Percentiles rank a stretch among this genome's conserved stretches.
Evolutionary conservation across 2,329 filamentous ascomycete species (phyloP).

Genomic region (Parastagonospora avenae): DNA sequence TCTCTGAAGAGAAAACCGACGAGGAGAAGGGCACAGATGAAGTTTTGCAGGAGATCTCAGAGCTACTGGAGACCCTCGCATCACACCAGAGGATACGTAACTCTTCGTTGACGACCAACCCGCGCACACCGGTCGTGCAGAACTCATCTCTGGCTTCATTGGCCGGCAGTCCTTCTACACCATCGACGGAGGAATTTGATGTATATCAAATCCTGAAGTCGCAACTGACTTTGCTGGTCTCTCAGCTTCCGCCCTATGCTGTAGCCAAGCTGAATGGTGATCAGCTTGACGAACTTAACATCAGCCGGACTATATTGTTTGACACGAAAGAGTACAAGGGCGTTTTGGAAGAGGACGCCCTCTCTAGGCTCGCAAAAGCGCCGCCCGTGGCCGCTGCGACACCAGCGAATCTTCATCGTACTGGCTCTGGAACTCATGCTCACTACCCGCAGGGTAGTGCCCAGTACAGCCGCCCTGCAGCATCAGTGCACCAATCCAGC

Average conservation of each 20-base stretch:
- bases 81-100: slow-evolving; percentile 83
- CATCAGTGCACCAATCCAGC: slow-evolving; percentile 28
- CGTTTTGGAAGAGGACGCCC: slow-evolving; percentile 81
- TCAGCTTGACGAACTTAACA: slow-evolving; percentile 79
- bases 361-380: slow-evolving; percentile 50
- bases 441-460: slow-evolving; percentile 33
- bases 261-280: slow-evolving; percentile 86
- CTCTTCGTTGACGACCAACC: slow-evolving; percentile 67
- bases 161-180: slow-evolving; percentile 66
- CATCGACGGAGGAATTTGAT: slow-evolving; percentile 63
- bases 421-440: slow-evolving; percentile 31
- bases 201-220: slow-evolving; percentile 76
- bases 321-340: slow-evolving; percentile 76
- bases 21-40: slow-evolving; percentile 70
- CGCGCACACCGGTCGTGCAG: slow-evolving; percentile 69
- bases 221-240: slow-evolving; percentile 74
- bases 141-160: slow-evolving; percentile 64
- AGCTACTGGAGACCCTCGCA: slow-evolving; percentile 75
- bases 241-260: slow-evolving; percentile 79
- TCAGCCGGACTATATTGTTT: slow-evolving; percentile 78
- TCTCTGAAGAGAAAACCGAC: slow-evolving; percentile 44
- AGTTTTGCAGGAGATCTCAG: slow-evolving; percentile 73
- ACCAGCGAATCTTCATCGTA: slow-evolving; percentile 34
- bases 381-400: slow-evolving; percentile 38
- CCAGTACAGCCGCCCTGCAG: slow-evolving; percentile 42